Evolutionary conservation across 352 stramenopile genomes (phyloP), one percentile per base, ranked within the genome.

Genomic region (Pythium chondricola): DNA sequence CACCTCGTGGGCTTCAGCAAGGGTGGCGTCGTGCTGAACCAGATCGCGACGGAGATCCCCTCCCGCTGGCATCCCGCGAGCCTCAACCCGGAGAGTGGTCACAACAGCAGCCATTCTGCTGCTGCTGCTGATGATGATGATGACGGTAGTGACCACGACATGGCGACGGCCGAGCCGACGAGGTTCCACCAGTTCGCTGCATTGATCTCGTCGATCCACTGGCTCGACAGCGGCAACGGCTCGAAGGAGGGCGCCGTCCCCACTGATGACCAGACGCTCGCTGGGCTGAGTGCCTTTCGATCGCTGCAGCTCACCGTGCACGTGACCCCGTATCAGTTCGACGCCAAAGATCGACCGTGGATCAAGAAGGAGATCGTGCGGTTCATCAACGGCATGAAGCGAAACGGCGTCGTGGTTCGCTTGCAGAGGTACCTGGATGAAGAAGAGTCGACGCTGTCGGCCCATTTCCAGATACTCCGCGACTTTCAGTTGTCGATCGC

Each of bases 1-100:
- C 71, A 85, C 43, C 55, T 88, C 6, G 42, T 85, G 11, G 76
- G 76, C 4, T 88, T 88, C 40, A 88, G 76, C 62, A 84, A 84
- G 49, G 76, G 76, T 4, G 73, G 69, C 16, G 61, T 76, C 22
- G 76, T 88, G 22, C 49, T 88, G 17, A 88, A 85, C 41, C 76
- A 88, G 46, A 54, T 88, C n/a, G 64, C 80, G 30, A 81, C 76
- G 4, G 76, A 88, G 40, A 56, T 85, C 6, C 72, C 71, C 18
- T 38, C 31, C 13, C 53, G 40, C 8, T 61, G 45, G 53, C 33
- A 39, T 27, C 41, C 46, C 22, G 17, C 26, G 27, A 7, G 16
- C 13, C 13, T 42, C 16, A 33, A 33, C 29, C 8, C 8, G 7
- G 13, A 33, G 7, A 33, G 13, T 13, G 13, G 13, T 33, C 8